Percentiles rank a stretch among this genome's conserved stretches.
These are phyloP conservation scores for Globisporangium acanthophoron DNA, from an alignment of 352 stramenopile genomes.

Conservation along the genomic window DNA sequence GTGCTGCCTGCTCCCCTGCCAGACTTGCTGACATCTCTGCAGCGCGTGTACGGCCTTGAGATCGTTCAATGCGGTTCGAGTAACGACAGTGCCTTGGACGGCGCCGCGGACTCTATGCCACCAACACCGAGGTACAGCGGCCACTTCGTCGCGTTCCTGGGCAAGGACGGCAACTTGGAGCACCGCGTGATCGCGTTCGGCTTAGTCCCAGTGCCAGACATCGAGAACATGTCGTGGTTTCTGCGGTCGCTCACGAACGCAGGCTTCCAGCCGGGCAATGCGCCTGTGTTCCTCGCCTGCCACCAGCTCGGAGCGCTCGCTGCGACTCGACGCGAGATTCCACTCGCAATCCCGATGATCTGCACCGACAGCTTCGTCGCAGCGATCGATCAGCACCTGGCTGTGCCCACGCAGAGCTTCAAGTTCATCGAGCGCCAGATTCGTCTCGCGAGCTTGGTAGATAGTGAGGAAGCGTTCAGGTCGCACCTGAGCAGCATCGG, in stretches of 20 bases:
- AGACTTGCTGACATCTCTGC: conserved; percentile 39
- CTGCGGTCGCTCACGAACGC: conserved; percentile 42
- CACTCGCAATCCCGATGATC: conserved; percentile 61
- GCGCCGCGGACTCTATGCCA: no score
- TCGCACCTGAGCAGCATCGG: conserved; percentile 1
- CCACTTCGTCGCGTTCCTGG: conserved; percentile 51
- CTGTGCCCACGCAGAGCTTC: conserved; percentile 46
- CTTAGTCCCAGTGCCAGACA: conserved; percentile 52
- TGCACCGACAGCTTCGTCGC: conserved; percentile 64
- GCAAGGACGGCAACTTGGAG: conserved; percentile 61
- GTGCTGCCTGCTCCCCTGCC: conserved; percentile 58
- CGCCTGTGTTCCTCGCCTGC: conserved; percentile 54
- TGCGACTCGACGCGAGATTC: conserved; percentile 44
- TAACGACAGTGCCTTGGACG: conserved; percentile 19
- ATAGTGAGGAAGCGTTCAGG: conserved; percentile 4
- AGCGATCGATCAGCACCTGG: conserved; percentile 57
- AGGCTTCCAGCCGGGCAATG: conserved; percentile 41
- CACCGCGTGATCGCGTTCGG: conserved; percentile 68
- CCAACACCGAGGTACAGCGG: conserved; percentile 34
- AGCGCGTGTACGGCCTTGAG: conserved; percentile 68
- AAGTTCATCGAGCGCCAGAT: conserved; percentile 49
- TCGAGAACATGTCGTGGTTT: conserved; percentile 78
- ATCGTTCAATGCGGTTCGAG: conserved; percentile 47
- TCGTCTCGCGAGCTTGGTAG: conserved; percentile 50
- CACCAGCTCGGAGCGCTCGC: conserved; percentile 53